Percentiles rank a stretch among this genome's conserved stretches.
phyloP scores from a whole-genome alignment of 371 early-diverging fungal genomes.

The Mortierella sp. region DNA sequence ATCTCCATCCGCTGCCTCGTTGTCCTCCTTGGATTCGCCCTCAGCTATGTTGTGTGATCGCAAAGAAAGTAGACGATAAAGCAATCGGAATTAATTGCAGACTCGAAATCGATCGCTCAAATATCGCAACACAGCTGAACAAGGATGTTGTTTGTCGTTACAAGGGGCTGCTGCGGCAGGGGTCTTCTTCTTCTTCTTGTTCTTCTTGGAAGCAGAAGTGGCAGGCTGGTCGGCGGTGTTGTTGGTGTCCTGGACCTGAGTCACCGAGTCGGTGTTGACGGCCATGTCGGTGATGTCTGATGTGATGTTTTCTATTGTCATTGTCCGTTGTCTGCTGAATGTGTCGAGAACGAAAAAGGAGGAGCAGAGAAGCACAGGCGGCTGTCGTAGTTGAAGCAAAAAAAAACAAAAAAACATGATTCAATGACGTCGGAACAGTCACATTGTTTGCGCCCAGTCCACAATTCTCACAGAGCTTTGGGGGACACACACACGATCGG shows the following conservation, averaged over 20 bases:
- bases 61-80: background rate
- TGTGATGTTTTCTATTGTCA: conserved; percentile 40
- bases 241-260: conserved; percentile 23
- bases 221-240: conserved; percentile 9
- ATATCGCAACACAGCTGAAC: background rate
- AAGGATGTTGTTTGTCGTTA: conserved; percentile 18
- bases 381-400: background rate
- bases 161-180: conserved; percentile 24
- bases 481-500: background rate
- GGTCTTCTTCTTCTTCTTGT: conserved; percentile 55
- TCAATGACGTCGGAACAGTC: conserved; percentile 9
- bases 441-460: background rate
- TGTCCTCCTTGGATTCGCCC: conserved; percentile 44
- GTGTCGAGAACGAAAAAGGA: background rate
- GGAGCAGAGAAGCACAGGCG: no score
- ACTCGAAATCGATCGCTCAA: background rate
- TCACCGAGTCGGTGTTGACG: conserved; percentile 7
- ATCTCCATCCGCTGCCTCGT: conserved; percentile 16
- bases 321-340: background rate
- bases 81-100: background rate
- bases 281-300: conserved; percentile 20
- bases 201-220: conserved; percentile 32
- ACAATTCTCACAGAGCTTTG: background rate
- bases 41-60: background rate
- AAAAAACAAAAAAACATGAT: background rate